Evolutionary conservation across 148 eudicot genomes (phyloP).

Genomic region (Vaccinium myrtillus): DNA sequence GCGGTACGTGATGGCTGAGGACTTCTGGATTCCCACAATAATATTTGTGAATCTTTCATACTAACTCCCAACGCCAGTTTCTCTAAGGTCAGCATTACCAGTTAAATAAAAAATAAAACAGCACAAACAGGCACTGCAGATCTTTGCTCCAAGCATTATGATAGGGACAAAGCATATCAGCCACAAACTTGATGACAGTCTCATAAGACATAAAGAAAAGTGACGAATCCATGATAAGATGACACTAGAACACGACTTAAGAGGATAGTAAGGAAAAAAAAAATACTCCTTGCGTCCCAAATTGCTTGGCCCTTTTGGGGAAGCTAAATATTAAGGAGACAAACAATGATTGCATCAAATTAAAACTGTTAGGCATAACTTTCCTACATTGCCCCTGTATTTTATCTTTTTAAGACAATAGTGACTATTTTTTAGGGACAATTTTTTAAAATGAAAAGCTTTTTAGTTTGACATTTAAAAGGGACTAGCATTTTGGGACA

Average conservation of each 20-base stretch:
- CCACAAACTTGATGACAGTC: conserved; percentile 4
- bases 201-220: neutral
- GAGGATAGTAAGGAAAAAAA: neutral
- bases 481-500: no score
- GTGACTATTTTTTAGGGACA: no score
- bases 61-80: neutral
- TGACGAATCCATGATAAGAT: conserved; percentile 2
- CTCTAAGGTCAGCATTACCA: neutral
- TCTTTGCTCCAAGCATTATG: neutral
- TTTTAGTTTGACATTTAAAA: no score
- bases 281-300: no score
- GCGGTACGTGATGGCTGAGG: no score
- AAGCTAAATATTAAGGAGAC: no score
- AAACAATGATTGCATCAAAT: no score
- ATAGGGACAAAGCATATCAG: conserved; percentile 3
- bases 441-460: no score
- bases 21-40: neutral
- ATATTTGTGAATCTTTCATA: neutral
- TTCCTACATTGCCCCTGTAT: no score
- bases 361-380: no score
- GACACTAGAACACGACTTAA: neutral
- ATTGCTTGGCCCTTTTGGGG: no score
- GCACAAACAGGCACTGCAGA: neutral
- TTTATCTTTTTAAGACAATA: no score
- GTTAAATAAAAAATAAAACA: neutral